A percentile compares a stretch with the other conserved stretches of the same genome.
Evolutionary conservation across 2,329 filamentous ascomycete genomes (phyloP).

Genomic region (Paracoccidioides lutzii): DNA sequence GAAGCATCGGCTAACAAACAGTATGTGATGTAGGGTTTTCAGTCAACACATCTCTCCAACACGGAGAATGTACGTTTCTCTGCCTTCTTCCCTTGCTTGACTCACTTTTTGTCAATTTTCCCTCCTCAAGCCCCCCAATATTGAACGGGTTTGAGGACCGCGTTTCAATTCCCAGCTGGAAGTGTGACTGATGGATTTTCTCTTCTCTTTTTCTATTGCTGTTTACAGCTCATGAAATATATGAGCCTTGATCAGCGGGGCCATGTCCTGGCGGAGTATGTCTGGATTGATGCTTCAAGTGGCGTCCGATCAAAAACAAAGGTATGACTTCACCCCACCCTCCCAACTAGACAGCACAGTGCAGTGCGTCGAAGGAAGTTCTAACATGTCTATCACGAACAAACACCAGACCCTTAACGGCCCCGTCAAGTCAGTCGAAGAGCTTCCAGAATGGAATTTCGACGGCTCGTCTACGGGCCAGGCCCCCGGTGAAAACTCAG

Average conservation of each 20-base stretch:
- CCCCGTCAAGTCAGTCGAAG: constrained; percentile 44
- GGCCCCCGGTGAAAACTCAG: constrained; percentile 88
- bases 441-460: constrained; percentile 69
- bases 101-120: neutral
- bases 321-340: constrained; percentile 45
- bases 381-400: constrained; percentile 5
- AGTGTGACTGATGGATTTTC: constrained; percentile 11
- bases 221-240: constrained; percentile 51
- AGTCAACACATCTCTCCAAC: constrained; percentile 34
- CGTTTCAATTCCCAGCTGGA: neutral
- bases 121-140: neutral
- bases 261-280: constrained; percentile 82
- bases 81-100: constrained; percentile 11
- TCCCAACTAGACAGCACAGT: constrained; percentile 4
- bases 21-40: constrained; percentile 21
- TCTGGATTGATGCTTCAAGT: constrained; percentile 83
- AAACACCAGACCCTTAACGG: constrained; percentile 49
- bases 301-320: constrained; percentile 88
- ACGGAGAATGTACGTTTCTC: constrained; percentile 33
- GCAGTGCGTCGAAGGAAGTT: neutral
- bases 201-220: neutral
- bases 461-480: constrained; percentile 86
- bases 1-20: neutral
- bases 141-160: neutral
- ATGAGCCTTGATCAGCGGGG: constrained; percentile 82